Base-by-base conservation (phyloP, 1,139 yeast species). In the Debaryomyces sp. region DNA sequence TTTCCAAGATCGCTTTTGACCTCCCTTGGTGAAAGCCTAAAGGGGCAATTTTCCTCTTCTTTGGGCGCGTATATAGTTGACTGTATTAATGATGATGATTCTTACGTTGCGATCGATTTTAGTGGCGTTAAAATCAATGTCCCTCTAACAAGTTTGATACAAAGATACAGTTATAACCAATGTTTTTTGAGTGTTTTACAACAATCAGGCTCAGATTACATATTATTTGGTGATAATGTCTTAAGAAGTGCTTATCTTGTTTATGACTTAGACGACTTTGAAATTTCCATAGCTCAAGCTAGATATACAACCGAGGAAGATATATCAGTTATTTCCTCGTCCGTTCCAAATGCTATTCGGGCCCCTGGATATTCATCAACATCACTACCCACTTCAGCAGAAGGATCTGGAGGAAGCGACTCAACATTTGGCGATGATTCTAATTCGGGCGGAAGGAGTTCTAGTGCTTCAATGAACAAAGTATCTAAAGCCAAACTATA, bases 181-280 rank as follows among this genome's bases (percentile, higher is more conserved):
- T 73, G 78, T 55, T 52, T 53, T 38, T 64, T 73, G 47, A 76
- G 75, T 6, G 54, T 71, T 33, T 48, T 69, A 37, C 55, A 57
- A 12, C 74, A 68, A 53, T 41, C 55, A 15, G 23, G 23, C 12
- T 13, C 40, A 1, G 49, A 49, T 34, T 68, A 61, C 50, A 54
- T 70, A 35, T 59, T 71, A 45, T 61, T 89, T 12, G 97, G 97
- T 41, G 96, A 89, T 64, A 79, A 85, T 29, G 84, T 89, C 67
- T 69, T 91, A 58, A 77, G 89, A 51, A 75, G 81, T 46, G 91
- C 89, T 7, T 90, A 90, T 62, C 81, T 85, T 47, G 96, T 89
- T 39, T 89, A 80, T 58, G 95, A 91, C 65, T 69, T 89, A 54
- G 91, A 87, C 29, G 80, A 79, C 53, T 67, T 71, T 47, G 82